phyloP scores from a whole-genome alignment of 2,329 filamentous ascomycete genomes.

The Colletotrichum tanaceti region DNA sequence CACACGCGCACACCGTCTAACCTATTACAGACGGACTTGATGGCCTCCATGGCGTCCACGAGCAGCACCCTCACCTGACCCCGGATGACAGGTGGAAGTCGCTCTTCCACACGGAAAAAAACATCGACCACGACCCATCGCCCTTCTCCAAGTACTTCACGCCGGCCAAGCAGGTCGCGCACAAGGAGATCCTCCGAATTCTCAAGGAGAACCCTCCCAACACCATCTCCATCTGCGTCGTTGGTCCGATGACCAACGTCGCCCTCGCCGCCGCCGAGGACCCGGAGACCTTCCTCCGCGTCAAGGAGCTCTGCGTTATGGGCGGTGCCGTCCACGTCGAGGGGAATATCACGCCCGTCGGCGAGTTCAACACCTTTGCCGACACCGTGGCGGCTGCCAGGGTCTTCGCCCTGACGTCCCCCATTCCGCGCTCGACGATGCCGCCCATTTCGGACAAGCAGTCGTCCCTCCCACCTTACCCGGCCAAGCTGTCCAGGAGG shows the following conservation, averaged over 20 bases:
- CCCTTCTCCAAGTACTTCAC: constrained; percentile 73
- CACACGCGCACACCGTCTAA: constrained; percentile 16
- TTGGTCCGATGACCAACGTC: constrained; percentile 94
- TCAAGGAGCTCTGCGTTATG: constrained; percentile 95
- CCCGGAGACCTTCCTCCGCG: constrained; percentile 86
- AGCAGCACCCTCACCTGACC: constrained; percentile 78
- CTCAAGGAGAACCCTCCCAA: constrained; percentile 83
- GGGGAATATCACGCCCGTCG: constrained; percentile 87
- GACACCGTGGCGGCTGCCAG: constrained; percentile 83
- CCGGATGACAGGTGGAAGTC: constrained; percentile 80
- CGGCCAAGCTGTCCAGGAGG: constrained; percentile 68
- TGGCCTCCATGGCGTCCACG: constrained; percentile 81
- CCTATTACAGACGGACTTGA: constrained; percentile 73
- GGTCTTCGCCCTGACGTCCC: constrained; percentile 81
- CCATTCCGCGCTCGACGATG: constrained; percentile 81
- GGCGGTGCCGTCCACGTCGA: constrained; percentile 83
- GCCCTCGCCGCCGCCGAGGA: constrained; percentile 90
- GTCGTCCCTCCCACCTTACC: constrained; percentile 70
- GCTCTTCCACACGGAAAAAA: constrained; percentile 65
- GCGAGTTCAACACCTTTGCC: constrained; percentile 96
- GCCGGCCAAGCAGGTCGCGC: constrained; percentile 77
- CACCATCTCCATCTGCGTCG: constrained; percentile 88
- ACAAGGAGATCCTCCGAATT: constrained; percentile 90
- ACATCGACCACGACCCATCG: constrained; percentile 47
- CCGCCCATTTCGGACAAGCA: constrained; percentile 70